Base-by-base conservation (phyloP, 164 flowering plant genomes). In the Magnolia changhungtana region DNA sequence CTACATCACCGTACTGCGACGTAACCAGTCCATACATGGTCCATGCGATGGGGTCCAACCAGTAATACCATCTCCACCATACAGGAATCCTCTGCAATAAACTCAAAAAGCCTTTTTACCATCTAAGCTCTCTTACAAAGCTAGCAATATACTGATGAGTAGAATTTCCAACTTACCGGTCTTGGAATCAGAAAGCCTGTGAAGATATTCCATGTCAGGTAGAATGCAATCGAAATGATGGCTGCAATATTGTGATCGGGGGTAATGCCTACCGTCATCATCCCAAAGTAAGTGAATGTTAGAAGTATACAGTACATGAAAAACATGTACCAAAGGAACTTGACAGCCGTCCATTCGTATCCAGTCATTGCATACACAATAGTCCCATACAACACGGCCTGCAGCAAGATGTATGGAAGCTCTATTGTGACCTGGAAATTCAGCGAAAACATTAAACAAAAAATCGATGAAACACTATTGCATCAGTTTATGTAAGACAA, bases 41-140 rank as follows among this genome's bases (percentile, higher is more conserved):
- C 89, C 89, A 88, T 19, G 91, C 74, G 1, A 87, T 73, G 0
- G 89, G 91, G 68, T 78, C 80, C 16, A 78, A 69, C 80, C 85
- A 86, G 27, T 86, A 87, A 78, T 86, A 81, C 88, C 91, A 88
- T 77, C 87, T 87, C 91, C 91, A 88, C 91, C 91, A 88, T 9
- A 82, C 74, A 1, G 90, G 89, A 16, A 88, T 88, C 63, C 85
- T 87, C 91, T 88, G 89, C 8, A 23, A 21, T 9, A 14, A 7
- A 67, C 49, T 24, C 37, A 51, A 49, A 61, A 61, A 18, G 11
- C 14, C 2, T 20, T 64, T 55, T 55, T 10, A 16, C 18, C 18
- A 55, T 11, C 61, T 55, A 11, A 55, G 9, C 13, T 16, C 4
- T 55, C 18, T 55, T 16, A 55, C 16, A 55, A 55, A 55, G 7